Percentiles rank a stretch among this genome's conserved stretches.
Conservation (phyloP, 768 basidiomycete species). For the Suillus decipiens region DNA sequence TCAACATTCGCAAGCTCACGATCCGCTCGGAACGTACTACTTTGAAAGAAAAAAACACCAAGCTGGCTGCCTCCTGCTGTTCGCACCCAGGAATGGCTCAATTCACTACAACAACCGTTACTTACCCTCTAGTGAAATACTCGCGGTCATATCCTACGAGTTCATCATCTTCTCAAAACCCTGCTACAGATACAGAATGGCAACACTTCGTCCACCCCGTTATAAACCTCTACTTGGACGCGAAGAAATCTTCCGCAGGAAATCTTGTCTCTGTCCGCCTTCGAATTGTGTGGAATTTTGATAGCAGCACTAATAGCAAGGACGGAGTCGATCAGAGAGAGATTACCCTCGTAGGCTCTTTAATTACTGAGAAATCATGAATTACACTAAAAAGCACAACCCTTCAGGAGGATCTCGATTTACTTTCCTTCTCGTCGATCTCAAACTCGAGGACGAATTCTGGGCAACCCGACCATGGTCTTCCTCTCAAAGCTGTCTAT, state of each 20-base stretch:
- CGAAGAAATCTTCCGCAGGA: conserved; percentile 48
- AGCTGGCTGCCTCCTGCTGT: too few relatives aligned
- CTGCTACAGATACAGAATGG: conserved; percentile 55
- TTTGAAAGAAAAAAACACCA: too few relatives aligned
- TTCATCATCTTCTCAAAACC: conserved; percentile 16
- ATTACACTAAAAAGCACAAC: conserved; percentile 8
- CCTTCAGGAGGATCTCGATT: conserved; percentile 73
- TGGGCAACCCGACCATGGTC: conserved; percentile 47
- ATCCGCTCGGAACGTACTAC: too few relatives aligned
- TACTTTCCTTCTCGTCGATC: conserved; percentile 64
- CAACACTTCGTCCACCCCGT: conserved; percentile 76
- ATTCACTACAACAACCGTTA: conserved; percentile 55
- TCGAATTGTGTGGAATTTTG: conserved; percentile 65
- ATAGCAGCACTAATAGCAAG: conserved; percentile 36
- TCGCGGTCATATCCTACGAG: conserved; percentile 61
- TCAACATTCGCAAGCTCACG: too few relatives aligned
- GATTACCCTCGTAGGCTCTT: conserved; percentile 62
- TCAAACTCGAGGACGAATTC: conserved; percentile 29
- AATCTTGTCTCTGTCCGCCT: conserved; percentile 65
- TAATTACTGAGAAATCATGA: conserved; percentile 14
- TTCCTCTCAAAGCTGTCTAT: conserved; percentile 82
- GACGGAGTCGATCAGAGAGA: conserved; percentile 48
- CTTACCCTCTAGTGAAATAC: conserved; percentile 62
- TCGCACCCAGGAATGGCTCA: conserved; percentile 24
- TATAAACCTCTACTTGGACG: conserved; percentile 63